Evolutionary conservation across 352 stramenopile species (phyloP), one percentile per base, ranked within the genome.

Genomic region (Globisporangium uncinulatum): DNA sequence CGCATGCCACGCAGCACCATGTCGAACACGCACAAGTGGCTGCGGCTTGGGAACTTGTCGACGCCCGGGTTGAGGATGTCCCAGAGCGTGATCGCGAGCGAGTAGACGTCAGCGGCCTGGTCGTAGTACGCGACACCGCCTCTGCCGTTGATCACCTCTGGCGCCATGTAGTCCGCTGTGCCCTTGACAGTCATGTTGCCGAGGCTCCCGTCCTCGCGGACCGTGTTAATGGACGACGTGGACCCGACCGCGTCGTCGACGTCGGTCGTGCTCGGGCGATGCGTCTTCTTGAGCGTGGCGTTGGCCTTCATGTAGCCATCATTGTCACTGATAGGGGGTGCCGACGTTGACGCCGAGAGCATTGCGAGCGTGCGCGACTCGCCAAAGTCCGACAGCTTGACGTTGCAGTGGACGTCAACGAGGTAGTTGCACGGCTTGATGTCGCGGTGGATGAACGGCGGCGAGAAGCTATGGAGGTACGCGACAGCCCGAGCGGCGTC

Each of bases 341-440:
- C 24, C 17, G 39, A 39, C 50, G 21, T 54, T 50, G 10, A 21
- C 1, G 29, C 41, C 29, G 21, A 49, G 3, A 52, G 43, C 43
- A 59, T 62, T 36, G 37, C 31, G 21, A 51, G 55, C 19, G 54
- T 67, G 20, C 73, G 58, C 0, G 74, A 80, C 32, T 86, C 76
- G 15, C 77, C 77, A 59, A 89, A 89, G 51, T 87, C 74, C 1
- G 79, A 79, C 49, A 89, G 72, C 42, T 87, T 89, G 65, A 85
- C 67, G 37, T 68, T 79, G 50, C 44, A 65, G 43, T 50, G 20
- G 13, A n/a, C 60, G 31, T 59, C 78, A 71, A 45, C 84, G 77
- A 50, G 84, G 53, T 49, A 89, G 70, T 98, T 99, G 20, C 92
- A 97, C 45, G 95, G 95, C 62, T 98, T 98, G 31, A 99, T 88